These are phyloP conservation scores for Rhodofomes roseus DNA, from an alignment of 1,284 basidiomycete genomes.

Conservation along the genomic window DNA sequence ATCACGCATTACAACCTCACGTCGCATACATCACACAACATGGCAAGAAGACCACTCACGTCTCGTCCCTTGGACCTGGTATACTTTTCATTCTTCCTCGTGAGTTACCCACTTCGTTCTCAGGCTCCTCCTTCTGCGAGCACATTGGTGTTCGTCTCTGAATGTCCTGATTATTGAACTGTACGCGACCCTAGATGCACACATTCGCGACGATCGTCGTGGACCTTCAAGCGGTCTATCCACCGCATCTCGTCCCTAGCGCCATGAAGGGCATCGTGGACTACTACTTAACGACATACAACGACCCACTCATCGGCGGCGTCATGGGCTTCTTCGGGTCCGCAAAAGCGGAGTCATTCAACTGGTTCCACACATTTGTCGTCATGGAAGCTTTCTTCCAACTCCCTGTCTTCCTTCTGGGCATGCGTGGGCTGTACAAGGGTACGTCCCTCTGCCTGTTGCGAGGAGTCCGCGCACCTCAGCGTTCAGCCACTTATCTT, in stretches of 20 bases:
- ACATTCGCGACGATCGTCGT: constrained; percentile 60
- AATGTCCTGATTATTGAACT: neutral
- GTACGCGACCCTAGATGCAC: constrained; percentile 43
- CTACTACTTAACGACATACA: constrained; percentile 47
- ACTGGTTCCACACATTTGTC: constrained; percentile 69
- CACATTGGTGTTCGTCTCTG: neutral
- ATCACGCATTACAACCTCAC: no score
- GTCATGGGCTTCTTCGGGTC: constrained; percentile 41
- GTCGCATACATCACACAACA: neutral
- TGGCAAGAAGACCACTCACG: constrained; percentile 37
- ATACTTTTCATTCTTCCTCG: constrained; percentile 63
- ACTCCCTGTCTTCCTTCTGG: constrained; percentile 71
- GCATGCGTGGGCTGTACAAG: constrained; percentile 61
- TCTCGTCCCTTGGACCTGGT: constrained; percentile 59
- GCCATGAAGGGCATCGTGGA: constrained; percentile 38
- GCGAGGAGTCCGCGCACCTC: neutral
- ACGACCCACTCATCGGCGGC: constrained; percentile 62
- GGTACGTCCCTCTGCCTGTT: constrained; percentile 36
- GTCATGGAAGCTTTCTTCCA: constrained; percentile 69
- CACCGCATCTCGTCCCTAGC: constrained; percentile 43
- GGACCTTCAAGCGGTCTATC: constrained; percentile 71
- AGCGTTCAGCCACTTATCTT: neutral
- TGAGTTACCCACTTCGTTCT: constrained; percentile 28
- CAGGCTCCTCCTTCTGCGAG: neutral
- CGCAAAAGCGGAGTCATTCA: constrained; percentile 31